phyloP scores from a whole-genome alignment of 176 grass and related monocot species.

The Cocos nucifera region DNA sequence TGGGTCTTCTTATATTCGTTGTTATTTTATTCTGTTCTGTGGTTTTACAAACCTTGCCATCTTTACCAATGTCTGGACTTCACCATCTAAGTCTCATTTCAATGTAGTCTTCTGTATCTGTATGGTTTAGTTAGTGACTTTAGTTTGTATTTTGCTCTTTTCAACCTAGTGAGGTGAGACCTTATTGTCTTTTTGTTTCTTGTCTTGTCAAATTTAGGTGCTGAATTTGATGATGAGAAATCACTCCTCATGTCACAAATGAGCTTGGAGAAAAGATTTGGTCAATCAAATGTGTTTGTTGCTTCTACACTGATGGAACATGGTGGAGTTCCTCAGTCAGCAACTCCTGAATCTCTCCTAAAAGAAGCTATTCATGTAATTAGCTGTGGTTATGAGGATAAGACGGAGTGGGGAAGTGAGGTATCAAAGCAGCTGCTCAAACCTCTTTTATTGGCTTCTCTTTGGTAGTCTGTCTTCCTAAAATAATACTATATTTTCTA shows the following conservation, averaged over 20 bases:
- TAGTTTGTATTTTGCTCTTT: too few species aligned
- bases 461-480: too few species aligned
- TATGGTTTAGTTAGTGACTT: too few species aligned
- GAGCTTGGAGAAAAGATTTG: conserved; percentile 95
- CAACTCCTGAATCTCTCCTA: conserved; percentile 89
- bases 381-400: conserved; percentile 97
- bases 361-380: conserved; percentile 99
- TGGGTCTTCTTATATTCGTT: too few species aligned
- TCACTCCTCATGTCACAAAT: conserved; percentile 96
- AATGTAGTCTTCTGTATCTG: too few species aligned
- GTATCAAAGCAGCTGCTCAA: conserved; percentile 25
- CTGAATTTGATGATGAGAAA: conserved; percentile 91
- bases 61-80: too few species aligned
- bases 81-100: too few species aligned
- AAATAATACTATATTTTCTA: too few species aligned
- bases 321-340: conserved; percentile 90
- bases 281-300: conserved; percentile 86
- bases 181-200: neutral
- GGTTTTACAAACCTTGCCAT: too few species aligned
- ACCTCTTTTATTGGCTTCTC: neutral
- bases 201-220: conserved; percentile 30
- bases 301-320: conserved; percentile 96
- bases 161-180: too few species aligned
- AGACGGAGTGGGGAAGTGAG: conserved; percentile 88
- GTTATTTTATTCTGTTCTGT: too few species aligned